Evolutionary conservation across 2,329 filamentous ascomycete species (phyloP), one percentile per base, ranked within the genome.

Genomic region (Thermoascus crustaceus): DNA sequence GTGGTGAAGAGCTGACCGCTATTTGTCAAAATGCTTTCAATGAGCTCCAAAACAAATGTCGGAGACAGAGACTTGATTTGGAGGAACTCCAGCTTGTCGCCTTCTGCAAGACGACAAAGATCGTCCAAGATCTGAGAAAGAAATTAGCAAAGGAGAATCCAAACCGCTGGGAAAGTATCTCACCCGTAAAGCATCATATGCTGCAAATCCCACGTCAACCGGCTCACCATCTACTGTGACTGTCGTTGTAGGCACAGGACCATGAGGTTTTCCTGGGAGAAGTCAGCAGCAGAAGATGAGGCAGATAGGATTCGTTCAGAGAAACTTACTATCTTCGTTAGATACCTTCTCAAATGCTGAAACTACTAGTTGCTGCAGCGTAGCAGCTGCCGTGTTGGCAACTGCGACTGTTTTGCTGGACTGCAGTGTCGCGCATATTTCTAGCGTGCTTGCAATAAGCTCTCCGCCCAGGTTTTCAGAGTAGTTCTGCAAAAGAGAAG

Each of bases 311-410:
- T 8, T 16, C 8, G 27, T 7, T 20, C 19, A 13, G n/a, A 2
- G 13, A 20, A 8, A 70, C 76, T 57, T 62, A 82, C 80, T 80
- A 56, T 95, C 87, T 66, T 95, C 87, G 4, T 68, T 67, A 1
- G 80, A 75, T 2, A 95, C 86, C 57, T 93, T 91, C 57, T 96
- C 91, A 60, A 95, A 96, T 0, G 94, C 83, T 1, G 85, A 82
- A 20, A 91, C 85, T 5, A 96, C 80, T 9, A 98, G 74, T 59
- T 96, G 91, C 61, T 95, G 89, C 35, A 98, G 68, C 2, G 91
- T 96, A n/a, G 91, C 91, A 17, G 89, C 86, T 7, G 91, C 91
- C 1, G 93, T 96, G 50, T 93, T 93, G 55, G 89, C 93, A 48
- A 98, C 87, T 34, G 94, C 87, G 17, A 81, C 78, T 64, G 88